Conservation (phyloP, 176 grass and related monocot genomes). For the Pontederia paniculata region DNA sequence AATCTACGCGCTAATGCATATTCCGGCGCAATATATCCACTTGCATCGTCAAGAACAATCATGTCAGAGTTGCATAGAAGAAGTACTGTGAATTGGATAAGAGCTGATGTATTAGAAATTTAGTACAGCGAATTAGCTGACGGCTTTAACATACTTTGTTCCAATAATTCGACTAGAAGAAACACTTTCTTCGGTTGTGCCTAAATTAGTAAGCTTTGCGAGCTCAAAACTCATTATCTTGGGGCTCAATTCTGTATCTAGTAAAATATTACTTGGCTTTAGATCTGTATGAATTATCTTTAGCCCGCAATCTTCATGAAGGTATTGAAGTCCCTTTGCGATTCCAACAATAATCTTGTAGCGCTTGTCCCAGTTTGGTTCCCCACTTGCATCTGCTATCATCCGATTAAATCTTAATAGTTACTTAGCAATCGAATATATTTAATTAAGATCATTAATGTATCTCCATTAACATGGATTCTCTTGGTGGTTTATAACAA, state of each 20-base stretch:
- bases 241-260: constrained; percentile 14
- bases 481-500: too few species aligned
- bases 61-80: not conserved
- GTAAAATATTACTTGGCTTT: constrained; percentile 21
- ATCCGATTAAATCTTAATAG: not conserved
- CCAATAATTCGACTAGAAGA: constrained; percentile 9
- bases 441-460: too few species aligned
- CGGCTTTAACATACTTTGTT: constrained; percentile 10
- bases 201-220: constrained; percentile 9
- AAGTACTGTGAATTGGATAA: not conserved
- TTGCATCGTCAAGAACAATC: not conserved
- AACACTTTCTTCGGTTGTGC: constrained; percentile 3
- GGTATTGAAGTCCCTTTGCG: constrained; percentile 1
- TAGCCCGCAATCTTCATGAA: constrained; percentile 15
- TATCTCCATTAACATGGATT: too few species aligned
- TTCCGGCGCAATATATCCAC: constrained; percentile 24
- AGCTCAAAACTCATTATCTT: constrained; percentile 20
- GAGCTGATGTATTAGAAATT: not conserved
- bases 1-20: constrained; percentile 14
- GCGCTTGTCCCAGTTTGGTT: constrained; percentile 9
- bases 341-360: constrained; percentile 2
- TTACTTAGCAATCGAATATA: not conserved
- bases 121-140: not conserved
- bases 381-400: not conserved
- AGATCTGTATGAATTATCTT: constrained; percentile 22